phyloP scores from a whole-genome alignment of 352 stramenopile genomes.

The Phytophthora colocasiae region DNA sequence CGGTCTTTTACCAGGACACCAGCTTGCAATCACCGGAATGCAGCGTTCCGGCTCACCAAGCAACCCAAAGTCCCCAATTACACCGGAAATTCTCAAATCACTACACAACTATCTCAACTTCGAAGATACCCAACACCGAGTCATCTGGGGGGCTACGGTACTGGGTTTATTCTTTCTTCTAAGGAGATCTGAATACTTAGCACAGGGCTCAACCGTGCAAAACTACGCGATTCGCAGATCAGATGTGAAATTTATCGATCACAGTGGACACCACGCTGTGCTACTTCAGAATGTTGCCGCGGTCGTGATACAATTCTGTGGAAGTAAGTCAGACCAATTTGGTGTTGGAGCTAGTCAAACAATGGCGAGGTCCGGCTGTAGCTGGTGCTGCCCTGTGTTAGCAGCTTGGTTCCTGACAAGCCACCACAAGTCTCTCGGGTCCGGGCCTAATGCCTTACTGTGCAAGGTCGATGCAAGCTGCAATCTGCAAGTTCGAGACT shows the following conservation, averaged over 20 bases:
- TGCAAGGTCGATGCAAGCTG: background rate
- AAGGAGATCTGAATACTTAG: slow-evolving; percentile 29
- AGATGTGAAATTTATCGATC: background rate
- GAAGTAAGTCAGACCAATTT: background rate
- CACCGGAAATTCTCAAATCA: slow-evolving; percentile 12
- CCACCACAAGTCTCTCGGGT: background rate
- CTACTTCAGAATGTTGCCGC: background rate
- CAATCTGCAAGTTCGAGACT: background rate
- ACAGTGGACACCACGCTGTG: background rate
- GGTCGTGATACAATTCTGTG: background rate
- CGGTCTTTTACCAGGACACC: slow-evolving; percentile 20
- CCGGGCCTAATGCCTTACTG: background rate
- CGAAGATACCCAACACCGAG: slow-evolving; percentile 17
- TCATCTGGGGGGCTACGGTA: slow-evolving; percentile 39
- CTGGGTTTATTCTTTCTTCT: slow-evolving; percentile 35
- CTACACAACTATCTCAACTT: slow-evolving; percentile 22
- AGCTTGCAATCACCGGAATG: slow-evolving; percentile 45
- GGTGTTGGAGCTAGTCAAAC: background rate
- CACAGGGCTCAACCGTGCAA: slow-evolving; percentile 1
- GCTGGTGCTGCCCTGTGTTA: background rate
- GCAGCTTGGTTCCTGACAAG: background rate
- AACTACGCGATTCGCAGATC: background rate
- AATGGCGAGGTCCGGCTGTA: background rate
- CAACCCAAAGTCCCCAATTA: slow-evolving; percentile 13
- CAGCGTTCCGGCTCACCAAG: slow-evolving; percentile 14